Conservation (phyloP, 2,329 filamentous ascomycete species). For the Myriosclerotinia scirpicola region DNA sequence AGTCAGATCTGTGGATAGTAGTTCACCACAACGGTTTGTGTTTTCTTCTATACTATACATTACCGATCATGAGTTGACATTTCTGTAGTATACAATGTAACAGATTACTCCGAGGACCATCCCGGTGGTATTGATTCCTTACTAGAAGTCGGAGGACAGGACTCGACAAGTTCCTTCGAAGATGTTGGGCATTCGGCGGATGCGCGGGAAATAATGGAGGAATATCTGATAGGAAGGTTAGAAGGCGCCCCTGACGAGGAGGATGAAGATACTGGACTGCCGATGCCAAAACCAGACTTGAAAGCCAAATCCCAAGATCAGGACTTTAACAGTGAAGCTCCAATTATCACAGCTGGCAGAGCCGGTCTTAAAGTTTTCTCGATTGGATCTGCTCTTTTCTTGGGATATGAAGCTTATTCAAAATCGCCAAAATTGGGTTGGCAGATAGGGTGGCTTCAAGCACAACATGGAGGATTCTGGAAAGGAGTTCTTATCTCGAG, state of each 20-base stretch:
- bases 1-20: slow-evolving; percentile 53
- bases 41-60: neutral
- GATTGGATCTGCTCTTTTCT: slow-evolving; percentile 14
- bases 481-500: slow-evolving; percentile 26
- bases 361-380: slow-evolving; percentile 17
- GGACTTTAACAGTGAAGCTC: slow-evolving; percentile 21
- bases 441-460: slow-evolving; percentile 23
- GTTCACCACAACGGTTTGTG: slow-evolving; percentile 55
- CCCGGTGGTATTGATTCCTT: slow-evolving; percentile 77
- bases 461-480: slow-evolving; percentile 41
- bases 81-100: slow-evolving; percentile 56
- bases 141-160: slow-evolving; percentile 73
- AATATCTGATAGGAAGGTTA: slow-evolving; percentile 24
- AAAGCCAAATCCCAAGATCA: slow-evolving; percentile 17
- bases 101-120: slow-evolving; percentile 58
- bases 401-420: slow-evolving; percentile 22
- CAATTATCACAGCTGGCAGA: slow-evolving; percentile 21
- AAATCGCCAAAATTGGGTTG: neutral
- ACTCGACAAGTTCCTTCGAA: slow-evolving; percentile 78
- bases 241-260: slow-evolving; percentile 25
- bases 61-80: neutral
- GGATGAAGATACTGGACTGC: slow-evolving; percentile 22
- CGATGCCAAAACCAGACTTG: slow-evolving; percentile 25
- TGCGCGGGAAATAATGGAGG: slow-evolving; percentile 27
- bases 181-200: slow-evolving; percentile 75